Evolutionary conservation across 129 eudicot species (phyloP), one percentile per base, ranked within the genome.

Genomic region (Oenanthe sinensis): DNA sequence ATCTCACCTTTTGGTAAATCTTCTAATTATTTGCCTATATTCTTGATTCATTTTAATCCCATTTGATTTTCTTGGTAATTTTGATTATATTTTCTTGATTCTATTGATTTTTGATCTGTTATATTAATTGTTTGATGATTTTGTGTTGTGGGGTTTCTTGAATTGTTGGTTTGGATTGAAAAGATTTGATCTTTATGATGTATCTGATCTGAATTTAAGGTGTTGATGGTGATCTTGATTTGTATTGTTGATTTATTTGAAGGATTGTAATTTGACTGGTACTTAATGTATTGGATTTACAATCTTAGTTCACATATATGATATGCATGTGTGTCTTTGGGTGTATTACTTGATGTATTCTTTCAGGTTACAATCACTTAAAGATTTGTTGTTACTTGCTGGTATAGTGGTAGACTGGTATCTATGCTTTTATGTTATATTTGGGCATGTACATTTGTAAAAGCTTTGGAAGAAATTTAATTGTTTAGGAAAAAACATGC

Each of bases 141-240:
- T 67, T 30, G 20, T 67, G 43, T 39, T 70, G 75, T 70, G 45
- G 24, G 45, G 40, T 70, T 70, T 70, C 42, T 70, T 70, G 46
- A 70, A 36, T 36, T 70, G 75, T 37, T 70, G 48, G 28, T 33
- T 70, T 70, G 24, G 44, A 37, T 69, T 69, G 75, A 15, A 69
- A 69, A 36, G 46, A 37, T 69, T 36, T 13, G 47, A 70, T 70
- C 47, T 16, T 70, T 15, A 1, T 36, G 22, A 16, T 70, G 46
- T 19, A 1, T 13, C 2, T 36, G 43, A 70, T 70, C 74, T 69
- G 74, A 37, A 12, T 36, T 30, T 37, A 14, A 5, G 26, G 46
- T 69, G 11, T 22, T 16, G 10, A 4, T 2, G 10, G 46, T 39
- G 75, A 36, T 70, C 46, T 70, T 49, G 62, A 75, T 26, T 40